Percentiles rank a stretch among this genome's conserved stretches.
Evolutionary conservation across 495 filamentous ascomycete species (phyloP).

Genomic region (Terfezia claveryi): DNA sequence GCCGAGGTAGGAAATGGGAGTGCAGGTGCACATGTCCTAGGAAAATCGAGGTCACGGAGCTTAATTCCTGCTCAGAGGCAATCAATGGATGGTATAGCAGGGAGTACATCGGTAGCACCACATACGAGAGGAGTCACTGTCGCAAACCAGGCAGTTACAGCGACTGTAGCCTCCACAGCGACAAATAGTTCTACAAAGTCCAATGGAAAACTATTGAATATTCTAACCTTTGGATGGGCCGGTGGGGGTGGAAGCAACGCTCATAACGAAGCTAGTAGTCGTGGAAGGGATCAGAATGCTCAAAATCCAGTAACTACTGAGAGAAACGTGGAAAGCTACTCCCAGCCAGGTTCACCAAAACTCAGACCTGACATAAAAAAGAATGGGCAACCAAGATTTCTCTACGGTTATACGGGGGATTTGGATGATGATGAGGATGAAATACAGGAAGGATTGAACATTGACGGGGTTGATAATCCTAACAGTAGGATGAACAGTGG

Average conservation of each 20-base stretch:
- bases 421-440: slow-evolving; percentile 16
- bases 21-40: neutral
- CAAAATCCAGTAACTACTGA: neutral
- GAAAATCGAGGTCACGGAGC: neutral
- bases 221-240: slow-evolving; percentile 18
- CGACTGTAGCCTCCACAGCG: neutral
- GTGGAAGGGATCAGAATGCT: neutral
- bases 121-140: neutral
- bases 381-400: slow-evolving; percentile 4
- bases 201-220: slow-evolving; percentile 16
- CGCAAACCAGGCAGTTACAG: neutral
- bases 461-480: slow-evolving; percentile 1
- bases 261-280: too few relatives aligned
- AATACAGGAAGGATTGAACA: neutral
- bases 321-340: neutral
- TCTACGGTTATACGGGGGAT: slow-evolving; percentile 17
- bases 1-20: neutral
- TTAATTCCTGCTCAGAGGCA: neutral
- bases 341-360: neutral
- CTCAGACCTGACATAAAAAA: neutral
- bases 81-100: neutral
- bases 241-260: neutral
- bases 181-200: slow-evolving; percentile 4
- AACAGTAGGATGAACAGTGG: slow-evolving; percentile 4
- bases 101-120: slow-evolving; percentile 1